Evolutionary conservation across 148 eudicot species (phyloP), one percentile per base, ranked within the genome.

Genomic region (Camellia sinensis): DNA sequence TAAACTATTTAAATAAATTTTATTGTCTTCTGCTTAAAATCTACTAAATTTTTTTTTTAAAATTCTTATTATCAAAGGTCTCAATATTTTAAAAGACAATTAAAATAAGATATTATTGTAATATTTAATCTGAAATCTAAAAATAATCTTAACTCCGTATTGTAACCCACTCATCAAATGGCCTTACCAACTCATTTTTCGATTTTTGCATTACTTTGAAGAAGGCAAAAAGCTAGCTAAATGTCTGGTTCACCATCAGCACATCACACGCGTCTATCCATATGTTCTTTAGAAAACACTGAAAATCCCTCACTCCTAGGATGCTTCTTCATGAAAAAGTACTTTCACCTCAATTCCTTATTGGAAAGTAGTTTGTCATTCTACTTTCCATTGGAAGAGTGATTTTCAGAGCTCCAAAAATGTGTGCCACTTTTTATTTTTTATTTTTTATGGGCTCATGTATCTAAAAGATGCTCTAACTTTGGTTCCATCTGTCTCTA

Each of bases 301-400:
- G 21, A 43, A 80, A 85, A 84, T 72, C 85, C 84, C 88, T 75
- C 79, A 86, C 83, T 86, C 87, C 82, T 56, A 80, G 89, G 89
- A 85, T 79, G 77, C 90, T 86, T 86, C 80, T 75, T 79, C 78
- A 53, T 86, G 60, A 88, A 88, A 88, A 88, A 88, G 89, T 71
- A 45, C 63, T 60, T 54, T 61, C 63, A 40, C 46, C 71, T 80
- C 70, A 70, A 77, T 80, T 82, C 78, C 84, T 70, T 74, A 78
- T 62, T 80, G 71, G 54, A 86, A 86, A 84, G 88, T 86, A 82
- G 79, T 67, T 70, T 84, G 82, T 85, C 83, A 85, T 82, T 80
- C 80, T 82, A 82, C 85, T 83, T 83, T 84, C 76, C 67, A 67
- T 29, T 78, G 61, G 80, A 82, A 78, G 70, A 70, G 22, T 81